Base-by-base conservation (phyloP, 208 protist species). In the Wallacemonas rigidus region DNA sequence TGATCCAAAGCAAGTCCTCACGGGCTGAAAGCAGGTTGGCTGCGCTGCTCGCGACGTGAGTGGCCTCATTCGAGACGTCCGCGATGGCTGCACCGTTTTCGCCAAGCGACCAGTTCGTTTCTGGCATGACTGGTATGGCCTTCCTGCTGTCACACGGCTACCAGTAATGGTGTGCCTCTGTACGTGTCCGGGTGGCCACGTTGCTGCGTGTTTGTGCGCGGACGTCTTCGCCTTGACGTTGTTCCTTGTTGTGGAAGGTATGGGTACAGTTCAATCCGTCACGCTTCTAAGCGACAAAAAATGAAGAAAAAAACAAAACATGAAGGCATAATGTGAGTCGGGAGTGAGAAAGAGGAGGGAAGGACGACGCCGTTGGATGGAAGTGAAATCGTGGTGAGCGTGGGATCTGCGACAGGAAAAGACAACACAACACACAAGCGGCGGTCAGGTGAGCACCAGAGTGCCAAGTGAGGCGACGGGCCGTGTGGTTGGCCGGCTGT, bases 1-100 rank as follows among this genome's bases (percentile, higher is more conserved):
- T 84, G 65, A 96, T 88, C 92, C 92, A 96, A 14, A 95, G 80
- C 12, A 77, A 68, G 41, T 95, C 84, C 64, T 95, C 88, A 6
- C 69, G 74, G 36, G 76, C 64, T 3, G 82, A 43, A n/a, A 96
- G 85, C 14, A 92, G 70, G 74, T 96, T 95, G n/a, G 75, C 48
- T 4, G 88, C 86, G 43, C 60, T 55, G 74, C 87, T 93, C n/a
- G 76, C 79, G 2, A 84, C 76, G 67, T 88, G 83, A 35, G 77
- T 39, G 3, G 86, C 80, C 72, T 94, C 88, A 45, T 86, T 74
- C 1, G 92, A 96, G 2, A 89, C 87, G 47, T 91, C 87, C 4
- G 77, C 87, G 17, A 96, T 77, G 26, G 65, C 63, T 3, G 88
- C 82, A 17, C 92, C 92, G 63, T 80, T 83, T 44, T 79, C 75